These are phyloP conservation scores for Emydomyces testavorans DNA, from an alignment of 2,329 filamentous ascomycete species.

Conservation along the genomic window DNA sequence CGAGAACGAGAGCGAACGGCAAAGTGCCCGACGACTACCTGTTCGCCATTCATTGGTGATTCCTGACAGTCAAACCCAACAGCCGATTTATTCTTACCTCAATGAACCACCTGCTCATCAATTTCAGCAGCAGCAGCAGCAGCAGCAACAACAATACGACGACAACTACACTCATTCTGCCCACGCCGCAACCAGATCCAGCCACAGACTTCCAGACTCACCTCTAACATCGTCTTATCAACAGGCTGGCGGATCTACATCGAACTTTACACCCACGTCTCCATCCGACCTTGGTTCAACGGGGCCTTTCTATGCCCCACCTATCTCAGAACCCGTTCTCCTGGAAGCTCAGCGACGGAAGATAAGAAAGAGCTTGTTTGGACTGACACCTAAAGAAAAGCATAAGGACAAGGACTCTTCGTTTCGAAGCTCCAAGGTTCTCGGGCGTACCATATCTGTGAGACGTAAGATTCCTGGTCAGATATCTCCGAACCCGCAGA, in stretches of 20 bases:
- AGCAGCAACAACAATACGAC: slow-evolving; percentile 7
- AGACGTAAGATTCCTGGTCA: slow-evolving; percentile 19
- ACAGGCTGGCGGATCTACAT: not conserved
- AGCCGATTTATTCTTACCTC: slow-evolving; percentile 1
- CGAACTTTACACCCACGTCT: slow-evolving; percentile 14
- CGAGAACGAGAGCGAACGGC: not conserved
- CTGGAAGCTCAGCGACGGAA: slow-evolving; percentile 17
- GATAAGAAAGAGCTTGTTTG: slow-evolving; percentile 19
- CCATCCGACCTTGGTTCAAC: slow-evolving; percentile 9
- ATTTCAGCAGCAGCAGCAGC: slow-evolving; percentile 11
- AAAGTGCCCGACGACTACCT: slow-evolving; percentile 5
- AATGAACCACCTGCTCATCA: slow-evolving; percentile 7
- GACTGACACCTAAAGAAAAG: slow-evolving; percentile 17
- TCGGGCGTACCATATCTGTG: slow-evolving; percentile 22
- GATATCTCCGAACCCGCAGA: slow-evolving; percentile 8
- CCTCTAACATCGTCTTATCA: slow-evolving; percentile 2
- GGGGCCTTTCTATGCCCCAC: slow-evolving; percentile 12
- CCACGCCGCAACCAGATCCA: slow-evolving; percentile 9
- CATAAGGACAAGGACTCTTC: slow-evolving; percentile 13
- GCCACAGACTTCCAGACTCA: slow-evolving; percentile 5
- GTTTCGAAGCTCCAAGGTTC: slow-evolving; percentile 12
- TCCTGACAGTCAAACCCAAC: not conserved
- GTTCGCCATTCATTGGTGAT: slow-evolving; percentile 9
- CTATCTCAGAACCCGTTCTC: slow-evolving; percentile 13
- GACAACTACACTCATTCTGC: slow-evolving; percentile 14